A percentile compares a stretch with the other conserved stretches of the same genome.
Conservation (phyloP, 2,329 filamentous ascomycete species). For the Trichoderma pleuroti region DNA sequence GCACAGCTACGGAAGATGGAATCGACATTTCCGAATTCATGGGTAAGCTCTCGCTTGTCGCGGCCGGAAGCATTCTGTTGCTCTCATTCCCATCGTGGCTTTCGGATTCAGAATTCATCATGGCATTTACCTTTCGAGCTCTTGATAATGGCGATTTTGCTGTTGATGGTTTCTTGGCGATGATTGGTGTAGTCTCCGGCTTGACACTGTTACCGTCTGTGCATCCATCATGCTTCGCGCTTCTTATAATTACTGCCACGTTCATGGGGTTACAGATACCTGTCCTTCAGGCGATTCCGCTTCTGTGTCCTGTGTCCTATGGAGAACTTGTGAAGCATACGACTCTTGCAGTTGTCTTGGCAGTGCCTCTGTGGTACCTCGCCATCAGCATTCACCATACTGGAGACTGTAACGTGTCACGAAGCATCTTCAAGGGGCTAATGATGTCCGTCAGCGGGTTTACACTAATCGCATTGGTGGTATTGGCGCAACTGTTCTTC, state of each 20-base stretch:
- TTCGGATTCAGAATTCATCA: slow-evolving; percentile 28
- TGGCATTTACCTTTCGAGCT: slow-evolving; percentile 30
- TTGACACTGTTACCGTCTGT: slow-evolving; percentile 29
- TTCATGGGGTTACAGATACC: slow-evolving; percentile 21
- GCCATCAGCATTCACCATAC: neutral
- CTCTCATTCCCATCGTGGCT: slow-evolving; percentile 25
- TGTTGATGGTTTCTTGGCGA: slow-evolving; percentile 29
- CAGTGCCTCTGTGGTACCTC: slow-evolving; percentile 14
- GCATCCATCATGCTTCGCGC: slow-evolving; percentile 28
- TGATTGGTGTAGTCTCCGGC: slow-evolving; percentile 26
- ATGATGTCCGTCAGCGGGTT: slow-evolving; percentile 18
- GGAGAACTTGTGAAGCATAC: neutral
- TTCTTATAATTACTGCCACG: slow-evolving; percentile 25
- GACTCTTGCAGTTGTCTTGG: neutral
- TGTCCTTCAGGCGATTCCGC: neutral
- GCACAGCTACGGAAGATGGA: slow-evolving; percentile 19
- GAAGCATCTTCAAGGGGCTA: slow-evolving; percentile 19
- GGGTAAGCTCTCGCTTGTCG: slow-evolving; percentile 12
- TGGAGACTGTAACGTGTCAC: neutral
- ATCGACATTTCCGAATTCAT: slow-evolving; percentile 23
- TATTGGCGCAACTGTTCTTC: slow-evolving; percentile 14
- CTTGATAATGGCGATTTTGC: slow-evolving; percentile 31
- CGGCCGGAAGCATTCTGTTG: slow-evolving; percentile 24
- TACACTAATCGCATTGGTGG: slow-evolving; percentile 2
- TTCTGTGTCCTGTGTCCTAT: neutral